These are phyloP conservation scores for Trypanosoma avium DNA, from an alignment of 208 protist genomes.

Conservation along the genomic window DNA sequence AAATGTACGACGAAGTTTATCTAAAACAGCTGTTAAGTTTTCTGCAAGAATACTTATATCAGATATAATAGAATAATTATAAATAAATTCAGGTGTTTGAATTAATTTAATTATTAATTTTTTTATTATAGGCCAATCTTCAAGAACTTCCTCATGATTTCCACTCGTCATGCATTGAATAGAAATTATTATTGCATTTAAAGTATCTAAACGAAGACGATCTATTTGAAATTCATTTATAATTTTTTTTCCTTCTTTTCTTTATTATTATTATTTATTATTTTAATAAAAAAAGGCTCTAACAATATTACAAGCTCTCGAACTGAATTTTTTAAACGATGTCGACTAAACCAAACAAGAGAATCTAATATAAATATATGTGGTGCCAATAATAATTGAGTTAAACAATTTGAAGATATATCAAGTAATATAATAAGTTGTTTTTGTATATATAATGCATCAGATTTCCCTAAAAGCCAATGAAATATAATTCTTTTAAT, in stretches of 20 bases:
- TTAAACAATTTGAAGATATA: not conserved
- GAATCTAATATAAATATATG: conserved; percentile 46
- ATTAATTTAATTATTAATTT: conserved; percentile 19
- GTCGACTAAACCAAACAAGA: conserved; percentile 54
- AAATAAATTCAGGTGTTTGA: conserved; percentile 11
- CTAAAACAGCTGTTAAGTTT: conserved; percentile 43
- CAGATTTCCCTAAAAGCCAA: conserved; percentile 35
- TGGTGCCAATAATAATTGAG: not conserved
- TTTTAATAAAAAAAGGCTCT: conserved; percentile 19
- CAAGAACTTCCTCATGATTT: conserved; percentile 43
- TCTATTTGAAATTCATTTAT: not conserved
- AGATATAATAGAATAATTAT: not conserved
- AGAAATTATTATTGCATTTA: conserved; percentile 30
- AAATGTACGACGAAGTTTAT: conserved; percentile 62
- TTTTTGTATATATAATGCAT: not conserved
- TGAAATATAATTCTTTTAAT: conserved; percentile 42
- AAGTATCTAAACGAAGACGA: not conserved
- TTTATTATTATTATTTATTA: too few relatives aligned
- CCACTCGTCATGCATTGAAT: conserved; percentile 69
- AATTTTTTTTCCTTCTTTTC: not conserved
- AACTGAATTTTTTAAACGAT: conserved; percentile 38
- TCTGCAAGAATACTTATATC: conserved; percentile 35
- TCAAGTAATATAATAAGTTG: not conserved
- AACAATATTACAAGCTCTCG: conserved; percentile 26
- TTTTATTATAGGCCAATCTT: conserved; percentile 44